Conservation (phyloP, 1,139 yeast species). For the Spathaspora sp. region DNA sequence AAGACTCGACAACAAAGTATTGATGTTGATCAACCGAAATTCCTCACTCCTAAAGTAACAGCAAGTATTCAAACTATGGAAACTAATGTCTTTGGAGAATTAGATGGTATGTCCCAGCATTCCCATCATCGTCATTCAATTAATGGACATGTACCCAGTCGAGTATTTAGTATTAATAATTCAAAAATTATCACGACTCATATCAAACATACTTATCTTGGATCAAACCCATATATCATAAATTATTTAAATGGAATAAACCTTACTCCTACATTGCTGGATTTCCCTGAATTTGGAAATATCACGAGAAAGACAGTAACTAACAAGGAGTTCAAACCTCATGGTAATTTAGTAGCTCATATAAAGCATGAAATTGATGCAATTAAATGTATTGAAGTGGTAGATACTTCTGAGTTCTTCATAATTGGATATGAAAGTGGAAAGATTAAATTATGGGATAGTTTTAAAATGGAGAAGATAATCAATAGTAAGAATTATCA, state of each 20-base stretch:
- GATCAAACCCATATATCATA: conserved; percentile 62
- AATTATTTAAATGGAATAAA: conserved; percentile 53
- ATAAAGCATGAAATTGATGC: conserved; percentile 31
- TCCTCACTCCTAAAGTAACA: conserved; percentile 18
- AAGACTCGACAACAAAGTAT: not conserved
- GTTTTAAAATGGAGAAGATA: conserved; percentile 60
- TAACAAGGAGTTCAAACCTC: conserved; percentile 19
- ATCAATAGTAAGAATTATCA: conserved; percentile 59
- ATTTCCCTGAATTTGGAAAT: conserved; percentile 70
- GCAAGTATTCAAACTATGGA: conserved; percentile 59
- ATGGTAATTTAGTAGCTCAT: conserved; percentile 60
- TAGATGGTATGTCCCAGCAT: conserved; percentile 21
- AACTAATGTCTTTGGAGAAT: conserved; percentile 64
- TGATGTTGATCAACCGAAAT: not conserved
- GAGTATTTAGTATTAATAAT: conserved; percentile 34
- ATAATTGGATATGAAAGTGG: conserved; percentile 82
- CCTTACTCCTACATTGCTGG: conserved; percentile 56
- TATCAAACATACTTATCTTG: conserved; percentile 59
- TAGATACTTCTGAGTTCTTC: conserved; percentile 66
- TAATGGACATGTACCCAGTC: conserved; percentile 19
- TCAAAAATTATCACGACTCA: conserved; percentile 39
- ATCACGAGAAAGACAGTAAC: conserved; percentile 6
- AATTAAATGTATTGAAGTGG: conserved; percentile 55
- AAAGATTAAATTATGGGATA: conserved; percentile 74
- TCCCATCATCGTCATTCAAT: not conserved